Conservation (phyloP, 2,329 filamentous ascomycete species). For the Claviceps humidiphila region DNA sequence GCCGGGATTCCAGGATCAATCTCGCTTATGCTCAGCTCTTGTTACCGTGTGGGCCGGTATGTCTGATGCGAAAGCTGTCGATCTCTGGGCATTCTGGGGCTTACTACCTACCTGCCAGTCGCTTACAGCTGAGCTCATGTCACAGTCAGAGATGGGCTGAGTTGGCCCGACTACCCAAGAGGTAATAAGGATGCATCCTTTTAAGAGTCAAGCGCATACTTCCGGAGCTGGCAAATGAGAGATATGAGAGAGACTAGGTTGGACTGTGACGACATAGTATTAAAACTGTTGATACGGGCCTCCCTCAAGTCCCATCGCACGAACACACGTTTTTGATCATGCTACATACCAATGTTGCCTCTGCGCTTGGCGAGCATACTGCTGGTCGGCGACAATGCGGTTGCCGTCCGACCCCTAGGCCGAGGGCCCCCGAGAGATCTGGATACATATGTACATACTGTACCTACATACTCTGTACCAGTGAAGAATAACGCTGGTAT, state of each 20-base stretch:
- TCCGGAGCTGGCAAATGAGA: slow-evolving; percentile 11
- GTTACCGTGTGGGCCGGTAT: slow-evolving; percentile 35
- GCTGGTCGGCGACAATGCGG: slow-evolving; percentile 5
- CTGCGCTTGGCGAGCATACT: slow-evolving; percentile 10
- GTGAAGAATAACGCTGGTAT: neutral
- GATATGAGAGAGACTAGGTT: slow-evolving; percentile 16
- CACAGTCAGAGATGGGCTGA: slow-evolving; percentile 11
- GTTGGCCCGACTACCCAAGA: slow-evolving; percentile 29
- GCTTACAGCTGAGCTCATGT: slow-evolving; percentile 13
- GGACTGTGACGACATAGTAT: slow-evolving; percentile 8
- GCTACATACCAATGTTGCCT: slow-evolving; percentile 6
- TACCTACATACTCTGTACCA: neutral
- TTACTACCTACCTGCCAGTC: slow-evolving; percentile 12
- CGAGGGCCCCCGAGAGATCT: slow-evolving; percentile 1
- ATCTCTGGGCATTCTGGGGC: slow-evolving; percentile 13
- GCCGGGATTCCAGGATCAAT: too few species aligned
- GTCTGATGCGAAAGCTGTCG: slow-evolving; percentile 27
- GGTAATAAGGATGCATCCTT: slow-evolving; percentile 15
- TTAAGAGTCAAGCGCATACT: slow-evolving; percentile 12
- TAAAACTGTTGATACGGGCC: slow-evolving; percentile 28
- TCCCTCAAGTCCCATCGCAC: slow-evolving; percentile 31
- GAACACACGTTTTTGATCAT: slow-evolving; percentile 1
- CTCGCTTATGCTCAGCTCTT: slow-evolving; percentile 25
- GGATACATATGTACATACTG: neutral
- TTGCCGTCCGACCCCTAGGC: neutral